Base-by-base conservation (phyloP, 2,329 filamentous ascomycete species). In the Dactylellina cionopaga region DNA sequence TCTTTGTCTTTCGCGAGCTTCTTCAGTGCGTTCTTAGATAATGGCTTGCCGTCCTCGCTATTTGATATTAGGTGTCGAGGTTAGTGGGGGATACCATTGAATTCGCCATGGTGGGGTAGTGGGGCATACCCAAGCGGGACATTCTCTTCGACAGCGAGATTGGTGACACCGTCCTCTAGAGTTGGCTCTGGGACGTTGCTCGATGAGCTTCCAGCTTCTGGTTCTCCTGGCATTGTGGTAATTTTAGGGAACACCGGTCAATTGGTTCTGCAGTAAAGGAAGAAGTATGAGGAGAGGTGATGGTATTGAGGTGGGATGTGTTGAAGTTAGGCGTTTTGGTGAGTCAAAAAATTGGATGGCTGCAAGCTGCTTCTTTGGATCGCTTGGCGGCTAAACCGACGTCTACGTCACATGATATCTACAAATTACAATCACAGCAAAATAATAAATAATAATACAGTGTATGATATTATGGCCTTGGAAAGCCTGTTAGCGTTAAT, bases 1-100 rank as follows among this genome's bases (percentile, higher is more conserved):
- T 94, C 93, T 83, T 92, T 92, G 25, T 93, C 91, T 83, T 96
- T 96, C 77, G 90, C 90, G 46, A 90, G 89, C 84, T 96, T 96
- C 84, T 96, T 96, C 75, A 90, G 83, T 13, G 88, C 92, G 81
- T 89, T 93, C 83, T 96, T 93, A 73, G 89, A 92, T 41, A 86
- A 84, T 11, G 82, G 82, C 58, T 82, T 83, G 62, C 81, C 82
- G 46, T 80, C 82, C 74, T 81, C 81, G 25, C 76, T 79, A 60
- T 54, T 33, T 11, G 4, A 27, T 25, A 52, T 22, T 17, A 9
- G 2, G 15, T n/a, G 29, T 25, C 13, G 22, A 46, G 35, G 41
- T 71, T 46, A 71, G 66, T 43, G 27, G n/a, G 24, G 31, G 43
- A 51, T 25, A 10, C 39, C 58, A 43, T 44, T 17, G 47, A 5